phyloP scores from a whole-genome alignment of 2,329 filamentous ascomycete species.

The Colletotrichum agaves region DNA sequence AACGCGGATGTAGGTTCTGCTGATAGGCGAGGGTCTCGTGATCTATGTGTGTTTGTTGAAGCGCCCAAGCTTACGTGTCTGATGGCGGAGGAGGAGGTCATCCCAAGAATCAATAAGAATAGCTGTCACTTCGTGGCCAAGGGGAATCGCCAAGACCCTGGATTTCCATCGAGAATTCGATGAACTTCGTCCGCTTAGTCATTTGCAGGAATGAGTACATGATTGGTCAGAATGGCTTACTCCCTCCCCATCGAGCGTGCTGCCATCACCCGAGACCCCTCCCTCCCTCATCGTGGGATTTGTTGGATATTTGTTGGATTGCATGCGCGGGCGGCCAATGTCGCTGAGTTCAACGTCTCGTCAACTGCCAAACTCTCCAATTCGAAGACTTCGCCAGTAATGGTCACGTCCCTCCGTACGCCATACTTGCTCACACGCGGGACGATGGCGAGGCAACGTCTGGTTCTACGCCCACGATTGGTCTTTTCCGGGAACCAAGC shows the following conservation, averaged over 20 bases:
- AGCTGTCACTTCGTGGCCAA: slow-evolving; percentile 13
- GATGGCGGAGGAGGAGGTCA: too few relatives aligned
- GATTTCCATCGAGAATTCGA: background rate
- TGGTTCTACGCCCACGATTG: slow-evolving; percentile 33
- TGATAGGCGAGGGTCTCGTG: background rate
- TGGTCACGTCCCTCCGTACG: slow-evolving; percentile 1
- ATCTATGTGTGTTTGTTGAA: background rate
- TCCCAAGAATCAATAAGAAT: background rate
- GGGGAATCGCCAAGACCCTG: background rate
- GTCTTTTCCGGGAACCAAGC: background rate
- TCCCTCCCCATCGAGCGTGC: too few relatives aligned
- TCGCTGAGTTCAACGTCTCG: slow-evolving; percentile 1
- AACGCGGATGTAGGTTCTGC: background rate
- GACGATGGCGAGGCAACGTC: slow-evolving; percentile 11
- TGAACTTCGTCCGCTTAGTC: background rate
- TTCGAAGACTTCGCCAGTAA: background rate
- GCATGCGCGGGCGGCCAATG: too few relatives aligned
- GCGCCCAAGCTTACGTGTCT: too few relatives aligned
- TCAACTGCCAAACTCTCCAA: background rate
- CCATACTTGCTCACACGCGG: slow-evolving; percentile 38
- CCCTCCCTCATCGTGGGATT: too few relatives aligned
- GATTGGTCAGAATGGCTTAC: too few relatives aligned
- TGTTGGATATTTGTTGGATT: too few relatives aligned
- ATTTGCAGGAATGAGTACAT: too few relatives aligned
- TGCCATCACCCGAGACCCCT: too few relatives aligned